These are phyloP conservation scores for Phaeosphaeriaceae sp. DNA, from an alignment of 2,329 filamentous ascomycete genomes.

Conservation along the genomic window DNA sequence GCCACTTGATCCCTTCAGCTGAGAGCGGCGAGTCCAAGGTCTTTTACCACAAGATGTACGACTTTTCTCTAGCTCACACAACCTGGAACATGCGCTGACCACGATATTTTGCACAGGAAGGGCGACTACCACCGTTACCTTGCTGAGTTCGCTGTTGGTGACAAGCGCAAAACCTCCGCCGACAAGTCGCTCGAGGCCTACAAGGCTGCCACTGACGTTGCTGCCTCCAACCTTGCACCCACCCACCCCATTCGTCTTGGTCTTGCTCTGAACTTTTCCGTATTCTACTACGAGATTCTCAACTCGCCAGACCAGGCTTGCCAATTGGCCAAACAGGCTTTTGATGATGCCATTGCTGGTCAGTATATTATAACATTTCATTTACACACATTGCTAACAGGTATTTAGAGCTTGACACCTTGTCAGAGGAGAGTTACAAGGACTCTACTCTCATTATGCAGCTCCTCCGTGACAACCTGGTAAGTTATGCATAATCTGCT, in stretches of 20 bases:
- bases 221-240: slow-evolving; percentile 84
- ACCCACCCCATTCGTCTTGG: slow-evolving; percentile 94
- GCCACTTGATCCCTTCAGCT: slow-evolving; percentile 92
- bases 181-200: slow-evolving; percentile 96
- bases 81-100: slow-evolving; percentile 19
- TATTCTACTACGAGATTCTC: slow-evolving; percentile 99
- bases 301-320: slow-evolving; percentile 98
- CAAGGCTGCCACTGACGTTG: slow-evolving; percentile 91
- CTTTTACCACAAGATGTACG: slow-evolving; percentile 99
- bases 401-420: slow-evolving; percentile 82
- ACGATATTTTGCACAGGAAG: slow-evolving; percentile 70
- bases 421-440: slow-evolving; percentile 99
- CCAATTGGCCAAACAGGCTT: slow-evolving; percentile 95
- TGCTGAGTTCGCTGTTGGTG: slow-evolving; percentile 92
- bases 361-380: slow-evolving; percentile 38
- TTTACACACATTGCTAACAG: slow-evolving; percentile 22
- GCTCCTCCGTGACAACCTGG: slow-evolving; percentile 94
- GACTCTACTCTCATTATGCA: slow-evolving; percentile 99
- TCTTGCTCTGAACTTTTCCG: slow-evolving; percentile 93
- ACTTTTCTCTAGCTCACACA: neutral
- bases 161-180: slow-evolving; percentile 93
- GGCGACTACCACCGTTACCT: slow-evolving; percentile 99
- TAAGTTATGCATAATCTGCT: slow-evolving; percentile 49
- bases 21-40: slow-evolving; percentile 98
- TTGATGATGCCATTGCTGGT: slow-evolving; percentile 94